These are phyloP conservation scores for Globisporangium megalacanthum DNA, from an alignment of 352 stramenopile species.

Conservation along the genomic window DNA sequence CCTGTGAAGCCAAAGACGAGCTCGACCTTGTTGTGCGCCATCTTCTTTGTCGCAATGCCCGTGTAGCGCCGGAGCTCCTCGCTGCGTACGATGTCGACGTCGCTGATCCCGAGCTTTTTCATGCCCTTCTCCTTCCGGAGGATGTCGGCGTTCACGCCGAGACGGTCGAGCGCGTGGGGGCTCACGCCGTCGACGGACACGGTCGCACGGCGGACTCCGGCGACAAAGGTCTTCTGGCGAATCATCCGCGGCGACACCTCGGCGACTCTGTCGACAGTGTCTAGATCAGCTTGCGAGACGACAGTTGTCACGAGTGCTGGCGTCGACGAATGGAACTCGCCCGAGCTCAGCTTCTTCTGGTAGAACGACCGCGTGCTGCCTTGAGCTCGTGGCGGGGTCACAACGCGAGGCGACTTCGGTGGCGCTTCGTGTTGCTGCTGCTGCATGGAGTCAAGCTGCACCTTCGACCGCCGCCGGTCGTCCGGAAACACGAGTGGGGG, in stretches of 20 bases:
- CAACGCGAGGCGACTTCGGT: background rate
- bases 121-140: conserved; percentile 70
- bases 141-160: conserved; percentile 56
- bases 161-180: conserved; percentile 41
- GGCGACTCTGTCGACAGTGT: background rate
- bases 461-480: conserved; percentile 6
- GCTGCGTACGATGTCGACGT: conserved; percentile 46
- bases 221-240: conserved; percentile 2
- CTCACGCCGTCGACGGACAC: conserved; percentile 29
- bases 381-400: background rate
- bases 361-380: conserved; percentile 1
- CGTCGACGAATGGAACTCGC: conserved; percentile 10
- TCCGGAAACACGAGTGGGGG: conserved; percentile 11
- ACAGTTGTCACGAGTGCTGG: conserved; percentile 3
- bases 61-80: conserved; percentile 54
- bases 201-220: conserved; percentile 17
- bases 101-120: conserved; percentile 71
- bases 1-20: conserved; percentile 61
- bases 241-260: conserved; percentile 6
- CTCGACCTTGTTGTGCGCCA: conserved; percentile 37
- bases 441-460: conserved; percentile 10
- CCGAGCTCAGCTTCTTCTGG: conserved; percentile 6
- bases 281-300: background rate
- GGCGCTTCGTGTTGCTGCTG: background rate
- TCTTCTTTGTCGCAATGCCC: conserved; percentile 25